Conservation (phyloP, 2,329 filamentous ascomycete genomes). For the Gaeumannomyces tritici region DNA sequence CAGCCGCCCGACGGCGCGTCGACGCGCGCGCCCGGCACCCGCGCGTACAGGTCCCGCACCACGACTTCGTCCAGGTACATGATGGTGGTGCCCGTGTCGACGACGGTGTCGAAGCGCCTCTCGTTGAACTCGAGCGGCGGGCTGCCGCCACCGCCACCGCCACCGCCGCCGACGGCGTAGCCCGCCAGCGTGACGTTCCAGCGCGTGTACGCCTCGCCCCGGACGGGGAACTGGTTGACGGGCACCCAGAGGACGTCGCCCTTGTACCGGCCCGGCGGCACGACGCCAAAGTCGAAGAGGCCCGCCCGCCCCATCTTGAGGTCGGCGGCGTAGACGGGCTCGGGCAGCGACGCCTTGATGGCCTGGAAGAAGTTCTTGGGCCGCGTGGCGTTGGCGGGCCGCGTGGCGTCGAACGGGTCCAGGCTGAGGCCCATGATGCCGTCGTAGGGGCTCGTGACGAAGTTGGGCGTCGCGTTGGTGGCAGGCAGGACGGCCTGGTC, state of each 20-base stretch:
- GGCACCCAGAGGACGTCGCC: neutral
- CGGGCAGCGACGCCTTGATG: constrained; percentile 16
- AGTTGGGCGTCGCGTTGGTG: constrained; percentile 13
- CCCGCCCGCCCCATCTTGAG: constrained; percentile 14
- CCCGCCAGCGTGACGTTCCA: neutral
- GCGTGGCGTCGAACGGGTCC: constrained; percentile 17
- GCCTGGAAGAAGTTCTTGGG: constrained; percentile 26
- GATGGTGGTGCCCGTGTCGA: constrained; percentile 52
- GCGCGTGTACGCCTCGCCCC: neutral
- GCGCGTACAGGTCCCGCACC: constrained; percentile 39
- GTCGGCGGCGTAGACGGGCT: constrained; percentile 45
- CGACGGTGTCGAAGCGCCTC: constrained; percentile 30
- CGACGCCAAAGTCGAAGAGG: neutral
- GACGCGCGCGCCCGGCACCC: constrained; percentile 32
- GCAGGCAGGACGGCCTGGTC: constrained; percentile 21
- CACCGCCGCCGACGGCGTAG: constrained; percentile 19
- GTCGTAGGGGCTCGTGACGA: constrained; percentile 14
- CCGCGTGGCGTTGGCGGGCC: constrained; percentile 6
- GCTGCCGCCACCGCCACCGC: constrained; percentile 9
- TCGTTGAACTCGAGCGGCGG: constrained; percentile 13
- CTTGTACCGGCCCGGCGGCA: neutral
- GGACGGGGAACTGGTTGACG: neutral
- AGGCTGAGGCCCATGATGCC: constrained; percentile 19
- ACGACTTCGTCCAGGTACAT: constrained; percentile 38
- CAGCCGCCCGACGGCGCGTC: constrained; percentile 33